Evolutionary conservation across 305 asterid genomes (phyloP).

Genomic region (Stenogyne calaminthoides): DNA sequence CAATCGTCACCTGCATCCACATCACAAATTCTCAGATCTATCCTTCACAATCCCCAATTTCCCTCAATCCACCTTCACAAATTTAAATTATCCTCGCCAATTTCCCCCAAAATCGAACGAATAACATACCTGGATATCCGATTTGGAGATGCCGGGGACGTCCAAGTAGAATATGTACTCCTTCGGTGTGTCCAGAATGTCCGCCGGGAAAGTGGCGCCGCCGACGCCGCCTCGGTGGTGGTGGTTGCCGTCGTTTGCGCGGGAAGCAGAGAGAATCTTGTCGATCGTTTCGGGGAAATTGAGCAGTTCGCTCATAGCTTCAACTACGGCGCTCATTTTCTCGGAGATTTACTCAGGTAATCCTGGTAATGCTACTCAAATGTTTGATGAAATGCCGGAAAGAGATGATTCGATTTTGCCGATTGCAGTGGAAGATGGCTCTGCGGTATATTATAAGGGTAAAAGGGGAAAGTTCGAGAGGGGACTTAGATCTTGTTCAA

Average conservation of each 20-base stretch:
- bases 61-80: not conserved
- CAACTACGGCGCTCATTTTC: slow-evolving; percentile 57
- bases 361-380: no score
- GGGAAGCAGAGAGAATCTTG: slow-evolving; percentile 41
- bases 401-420: no score
- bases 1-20: slow-evolving; percentile 62
- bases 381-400: not conserved
- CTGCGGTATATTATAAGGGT: slow-evolving; percentile 24
- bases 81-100: not conserved
- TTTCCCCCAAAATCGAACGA: not conserved
- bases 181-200: slow-evolving; percentile 65
- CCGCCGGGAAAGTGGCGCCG: slow-evolving; percentile 49
- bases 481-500: not conserved
- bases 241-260: slow-evolving; percentile 27
- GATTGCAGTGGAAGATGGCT: not conserved
- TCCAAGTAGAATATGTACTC: slow-evolving; percentile 65
- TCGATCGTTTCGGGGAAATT: slow-evolving; percentile 61
- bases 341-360: not conserved
- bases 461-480: slow-evolving; percentile 38
- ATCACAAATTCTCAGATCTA: not conserved
- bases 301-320: slow-evolving; percentile 59
- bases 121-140: slow-evolving; percentile 68
- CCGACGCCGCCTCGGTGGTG: no score
- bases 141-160: slow-evolving; percentile 80
- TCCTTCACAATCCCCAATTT: not conserved